Base-by-base conservation (phyloP, 139 green algal species). In the Auxenochlorella protothecoides region DNA sequence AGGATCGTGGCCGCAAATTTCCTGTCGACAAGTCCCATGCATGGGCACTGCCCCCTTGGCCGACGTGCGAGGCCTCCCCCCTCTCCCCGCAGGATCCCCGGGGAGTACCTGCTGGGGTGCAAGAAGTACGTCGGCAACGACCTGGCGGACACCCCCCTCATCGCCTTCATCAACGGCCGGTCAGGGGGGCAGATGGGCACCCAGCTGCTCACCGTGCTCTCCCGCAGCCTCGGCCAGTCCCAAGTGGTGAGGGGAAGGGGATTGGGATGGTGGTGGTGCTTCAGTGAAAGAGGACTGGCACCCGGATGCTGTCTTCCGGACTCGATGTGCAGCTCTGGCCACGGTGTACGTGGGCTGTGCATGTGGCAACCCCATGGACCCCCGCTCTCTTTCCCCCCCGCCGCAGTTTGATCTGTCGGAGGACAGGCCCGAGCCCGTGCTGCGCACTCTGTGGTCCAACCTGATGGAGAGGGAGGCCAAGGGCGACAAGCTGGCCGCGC, bases 111-210 rank as follows among this genome's bases (percentile, higher is more conserved):
- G 65, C 63, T 61, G 12, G 66, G 71, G 12, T 77, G 71, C 0
- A 86, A 86, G 56, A 65, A 63, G 11, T 81, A 74, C 16, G 63
- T 73, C 11, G 69, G 59, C 0, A 70, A 74, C 2, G 66, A 76
- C 3, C 53, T 78, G 59, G 65, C 85, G 5, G 81, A 86, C 53
- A 83, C 79, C 0, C 90, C 90, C 0, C 74, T 96, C 4, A 85
- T 96, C n/a, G 86, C 85, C 14, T 96, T 96, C 68, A 87, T 96
- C 75, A 96, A 96, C 64, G 86, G 86, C 2, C 76, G 83, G 10
- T 90, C 84, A 5, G 90, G 90, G 11, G 90, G 90, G 5, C 84
- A 78, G 0, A 84, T 81, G 11, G 91, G 91, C 3, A 71, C 86
- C 4, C 65, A 81, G 54, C 79, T 96, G 53, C 79, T 84, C 9